Percentiles rank a stretch among this genome's conserved stretches.
These are phyloP conservation scores for Cercospora brassicicola DNA, from an alignment of 2,329 filamentous ascomycete species.

Conservation along the genomic window DNA sequence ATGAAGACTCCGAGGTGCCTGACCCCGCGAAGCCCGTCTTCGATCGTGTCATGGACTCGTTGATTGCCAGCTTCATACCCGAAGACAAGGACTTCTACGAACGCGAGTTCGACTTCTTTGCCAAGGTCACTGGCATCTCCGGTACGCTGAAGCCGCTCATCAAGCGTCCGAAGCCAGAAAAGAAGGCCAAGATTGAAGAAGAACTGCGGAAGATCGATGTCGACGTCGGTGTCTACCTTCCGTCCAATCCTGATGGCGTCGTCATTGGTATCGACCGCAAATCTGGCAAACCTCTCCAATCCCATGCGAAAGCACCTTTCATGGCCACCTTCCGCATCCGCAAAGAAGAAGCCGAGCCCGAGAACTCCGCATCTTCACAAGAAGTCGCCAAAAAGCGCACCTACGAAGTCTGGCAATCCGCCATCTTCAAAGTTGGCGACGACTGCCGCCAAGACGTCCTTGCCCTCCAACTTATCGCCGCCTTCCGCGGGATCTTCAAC, in stretches of 20 bases:
- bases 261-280: conserved; percentile 98
- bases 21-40: conserved; percentile 91
- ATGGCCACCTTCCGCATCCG: conserved; percentile 99
- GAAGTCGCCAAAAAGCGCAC: conserved; percentile 45
- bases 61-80: conserved; percentile 77
- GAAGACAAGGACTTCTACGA: conserved; percentile 86
- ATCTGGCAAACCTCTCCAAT: conserved; percentile 94
- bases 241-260: conserved; percentile 93
- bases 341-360: conserved; percentile 66
- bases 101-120: conserved; percentile 95
- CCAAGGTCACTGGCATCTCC: conserved; percentile 91
- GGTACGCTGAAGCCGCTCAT: conserved; percentile 94
- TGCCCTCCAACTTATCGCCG: conserved; percentile 94
- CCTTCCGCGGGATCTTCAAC: conserved; percentile 96
- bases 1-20: conserved; percentile 87
- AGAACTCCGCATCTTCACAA: conserved; percentile 30
- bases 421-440: conserved; percentile 99
- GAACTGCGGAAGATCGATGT: conserved; percentile 96
- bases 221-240: conserved; percentile 94
- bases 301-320: conserved; percentile 96
- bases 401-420: conserved; percentile 97
- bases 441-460: conserved; percentile 97
- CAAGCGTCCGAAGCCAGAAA: conserved; percentile 88
- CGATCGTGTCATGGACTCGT: conserved; percentile 81
- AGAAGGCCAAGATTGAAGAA: conserved; percentile 99